These are phyloP conservation scores for Giardia duodenalis DNA, from an alignment of 208 protist species.

Conservation along the genomic window DNA sequence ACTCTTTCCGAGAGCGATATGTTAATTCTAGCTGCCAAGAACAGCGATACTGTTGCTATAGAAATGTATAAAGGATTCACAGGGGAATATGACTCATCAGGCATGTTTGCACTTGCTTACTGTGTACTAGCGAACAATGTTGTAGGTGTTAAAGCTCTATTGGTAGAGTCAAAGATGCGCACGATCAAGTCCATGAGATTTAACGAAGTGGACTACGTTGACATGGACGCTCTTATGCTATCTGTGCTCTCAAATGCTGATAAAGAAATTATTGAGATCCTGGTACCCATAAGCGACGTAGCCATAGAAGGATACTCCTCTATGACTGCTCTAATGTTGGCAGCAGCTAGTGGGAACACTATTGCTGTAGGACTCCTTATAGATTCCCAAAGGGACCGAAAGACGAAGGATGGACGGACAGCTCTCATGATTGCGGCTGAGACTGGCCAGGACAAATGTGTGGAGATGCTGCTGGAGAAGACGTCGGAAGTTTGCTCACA, in stretches of 20 bases:
- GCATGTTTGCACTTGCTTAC: neutral
- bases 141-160: neutral
- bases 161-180: neutral
- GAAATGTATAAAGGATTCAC: neutral
- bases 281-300: too few relatives aligned
- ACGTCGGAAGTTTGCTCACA: neutral
- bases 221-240: too few relatives aligned
- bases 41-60: neutral
- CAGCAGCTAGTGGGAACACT: neutral
- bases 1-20: too few relatives aligned
- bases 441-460: neutral
- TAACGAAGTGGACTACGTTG: too few relatives aligned
- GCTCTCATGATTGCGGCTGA: neutral
- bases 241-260: too few relatives aligned
- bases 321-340: neutral
- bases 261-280: too few relatives aligned
- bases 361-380: neutral
- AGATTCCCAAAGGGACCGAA: neutral
- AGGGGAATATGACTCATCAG: neutral
- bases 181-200: neutral
- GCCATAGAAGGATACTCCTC: too few relatives aligned
- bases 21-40: neutral
- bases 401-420: neutral
- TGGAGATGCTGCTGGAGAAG: neutral
- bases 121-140: neutral